A percentile compares a stretch with the other conserved stretches of the same genome.
Evolutionary conservation across 345 rosid species (phyloP).

Genomic region (Geranium rotundifolium): DNA sequence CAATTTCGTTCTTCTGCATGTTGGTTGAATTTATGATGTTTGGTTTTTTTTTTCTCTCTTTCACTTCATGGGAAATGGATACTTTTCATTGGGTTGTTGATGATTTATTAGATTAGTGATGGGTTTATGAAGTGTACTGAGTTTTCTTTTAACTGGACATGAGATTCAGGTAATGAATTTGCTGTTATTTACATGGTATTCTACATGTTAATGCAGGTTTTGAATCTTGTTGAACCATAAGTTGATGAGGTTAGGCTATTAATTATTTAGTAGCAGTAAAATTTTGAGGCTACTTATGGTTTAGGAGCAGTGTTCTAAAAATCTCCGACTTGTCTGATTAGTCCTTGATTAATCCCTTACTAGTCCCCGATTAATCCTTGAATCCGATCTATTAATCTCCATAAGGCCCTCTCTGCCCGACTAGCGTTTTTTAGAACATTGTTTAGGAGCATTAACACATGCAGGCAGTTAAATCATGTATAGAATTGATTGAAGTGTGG

Average conservation of each 20-base stretch:
- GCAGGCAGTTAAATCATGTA: neutral
- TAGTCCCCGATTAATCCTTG: no score
- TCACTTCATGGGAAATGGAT: neutral
- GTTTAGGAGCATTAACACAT: neutral
- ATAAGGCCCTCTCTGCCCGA: no score
- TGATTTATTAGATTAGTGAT: neutral
- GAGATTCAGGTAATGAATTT: neutral
- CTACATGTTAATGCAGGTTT: neutral
- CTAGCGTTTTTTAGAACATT: no score
- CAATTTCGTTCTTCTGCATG: neutral
- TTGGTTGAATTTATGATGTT: neutral
- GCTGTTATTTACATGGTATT: neutral
- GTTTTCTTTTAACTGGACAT: neutral
- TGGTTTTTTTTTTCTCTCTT: no score
- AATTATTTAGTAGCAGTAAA: neutral
- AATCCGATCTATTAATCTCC: no score
- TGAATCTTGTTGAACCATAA: neutral
- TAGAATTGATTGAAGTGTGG: neutral
- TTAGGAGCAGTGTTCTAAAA: neutral
- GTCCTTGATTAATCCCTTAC: no score
- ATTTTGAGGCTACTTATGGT: neutral
- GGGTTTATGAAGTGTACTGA: neutral
- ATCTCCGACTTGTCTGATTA: no score
- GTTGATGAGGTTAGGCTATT: neutral
- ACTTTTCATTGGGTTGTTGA: neutral